phyloP scores from a whole-genome alignment of 306 rosid species.

The Albizia julibrissin region DNA sequence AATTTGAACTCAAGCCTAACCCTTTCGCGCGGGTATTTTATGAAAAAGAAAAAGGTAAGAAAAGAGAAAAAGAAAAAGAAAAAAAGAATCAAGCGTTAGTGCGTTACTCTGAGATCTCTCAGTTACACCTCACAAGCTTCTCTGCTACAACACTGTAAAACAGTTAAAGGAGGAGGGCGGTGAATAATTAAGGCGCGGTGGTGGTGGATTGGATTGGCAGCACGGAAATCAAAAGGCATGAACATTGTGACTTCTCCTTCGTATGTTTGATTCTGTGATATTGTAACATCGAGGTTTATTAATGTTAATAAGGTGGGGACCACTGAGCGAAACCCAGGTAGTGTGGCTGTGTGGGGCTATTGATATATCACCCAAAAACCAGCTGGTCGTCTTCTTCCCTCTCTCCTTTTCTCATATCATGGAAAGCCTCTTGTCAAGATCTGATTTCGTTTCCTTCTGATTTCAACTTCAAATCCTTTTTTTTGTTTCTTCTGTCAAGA shows the following conservation, averaged over 20 bases:
- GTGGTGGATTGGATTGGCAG: not conserved
- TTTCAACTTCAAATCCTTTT: constrained; percentile 41
- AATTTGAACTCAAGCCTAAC: not conserved
- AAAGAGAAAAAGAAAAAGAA: not conserved
- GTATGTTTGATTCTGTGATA: constrained; percentile 13
- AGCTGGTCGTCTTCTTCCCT: constrained; percentile 47
- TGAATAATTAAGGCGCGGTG: constrained; percentile 1
- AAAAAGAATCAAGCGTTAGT: not conserved
- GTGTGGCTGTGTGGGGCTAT: constrained; percentile 58
- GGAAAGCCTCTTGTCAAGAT: constrained; percentile 56
- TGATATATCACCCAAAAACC: constrained; percentile 38
- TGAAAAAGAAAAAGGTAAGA: not conserved
- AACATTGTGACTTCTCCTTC: not conserved
- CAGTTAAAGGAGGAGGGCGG: not conserved
- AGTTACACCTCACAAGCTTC: not conserved
- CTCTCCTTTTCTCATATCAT: constrained; percentile 28
- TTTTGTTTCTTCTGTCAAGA: constrained; percentile 34
- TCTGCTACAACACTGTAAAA: not conserved
- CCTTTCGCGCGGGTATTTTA: not conserved
- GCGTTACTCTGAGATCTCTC: not conserved
- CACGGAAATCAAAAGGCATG: not conserved
- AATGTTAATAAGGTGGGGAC: constrained; percentile 38
- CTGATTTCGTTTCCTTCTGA: constrained; percentile 42
- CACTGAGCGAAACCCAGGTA: constrained; percentile 29
- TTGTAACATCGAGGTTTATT: not conserved